Evolutionary conservation across 2,329 filamentous ascomycete species (phyloP).

Genomic region (Hymenoscyphus infarciens): DNA sequence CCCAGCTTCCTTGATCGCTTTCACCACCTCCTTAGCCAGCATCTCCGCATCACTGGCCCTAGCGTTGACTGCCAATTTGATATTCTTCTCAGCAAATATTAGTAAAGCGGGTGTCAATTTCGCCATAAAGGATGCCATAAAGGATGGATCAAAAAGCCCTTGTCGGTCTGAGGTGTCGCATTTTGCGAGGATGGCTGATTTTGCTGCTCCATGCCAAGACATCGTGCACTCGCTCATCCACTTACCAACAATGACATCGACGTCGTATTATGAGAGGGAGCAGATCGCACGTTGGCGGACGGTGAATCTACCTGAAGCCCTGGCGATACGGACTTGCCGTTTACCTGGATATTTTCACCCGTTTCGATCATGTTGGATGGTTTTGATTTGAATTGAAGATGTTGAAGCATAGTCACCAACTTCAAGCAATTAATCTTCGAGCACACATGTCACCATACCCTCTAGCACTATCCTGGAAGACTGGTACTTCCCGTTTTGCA

Average conservation of each 20-base stretch:
- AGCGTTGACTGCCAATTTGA: conserved; percentile 51
- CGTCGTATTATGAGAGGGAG: conserved; percentile 37
- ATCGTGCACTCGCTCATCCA: conserved; percentile 41
- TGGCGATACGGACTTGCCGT: conserved; percentile 39
- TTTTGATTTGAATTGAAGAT: not conserved
- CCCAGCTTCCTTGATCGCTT: conserved; percentile 10
- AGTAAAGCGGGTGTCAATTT: conserved; percentile 35
- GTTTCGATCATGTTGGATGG: not conserved
- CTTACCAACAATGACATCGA: conserved; percentile 49
- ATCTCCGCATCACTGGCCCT: conserved; percentile 49
- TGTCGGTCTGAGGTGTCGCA: conserved; percentile 11
- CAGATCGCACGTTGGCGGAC: conserved; percentile 42
- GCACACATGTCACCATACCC: not conserved
- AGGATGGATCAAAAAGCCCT: conserved; percentile 9
- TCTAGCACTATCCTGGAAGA: not conserved
- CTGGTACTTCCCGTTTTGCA: not conserved
- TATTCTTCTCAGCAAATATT: conserved; percentile 44
- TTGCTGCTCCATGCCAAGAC: conserved; percentile 34
- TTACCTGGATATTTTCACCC: conserved; percentile 13
- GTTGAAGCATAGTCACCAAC: too few relatives aligned
- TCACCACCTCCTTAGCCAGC: conserved; percentile 34
- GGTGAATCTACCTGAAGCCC: conserved; percentile 43
- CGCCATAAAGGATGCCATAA: conserved; percentile 25
- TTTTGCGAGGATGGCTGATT: conserved; percentile 22
- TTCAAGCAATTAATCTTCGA: not conserved